These are phyloP conservation scores for Colletotrichum musae DNA, from an alignment of 2,329 filamentous ascomycete genomes.

Conservation along the genomic window DNA sequence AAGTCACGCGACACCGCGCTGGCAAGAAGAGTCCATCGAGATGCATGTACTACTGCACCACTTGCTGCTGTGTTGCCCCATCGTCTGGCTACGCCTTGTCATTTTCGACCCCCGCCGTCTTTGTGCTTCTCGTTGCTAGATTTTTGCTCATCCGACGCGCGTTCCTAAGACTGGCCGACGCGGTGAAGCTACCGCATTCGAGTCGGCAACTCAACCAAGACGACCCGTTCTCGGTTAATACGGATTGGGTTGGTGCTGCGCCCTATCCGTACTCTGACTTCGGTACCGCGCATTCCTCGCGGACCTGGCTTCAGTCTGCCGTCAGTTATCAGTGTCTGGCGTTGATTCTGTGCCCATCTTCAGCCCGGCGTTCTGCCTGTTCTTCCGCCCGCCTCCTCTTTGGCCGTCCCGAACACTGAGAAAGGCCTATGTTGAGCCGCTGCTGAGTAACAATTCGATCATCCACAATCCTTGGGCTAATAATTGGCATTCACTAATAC, in stretches of 20 bases:
- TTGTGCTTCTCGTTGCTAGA: background rate
- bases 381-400: background rate
- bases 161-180: background rate
- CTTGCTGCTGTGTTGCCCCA: background rate
- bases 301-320: background rate
- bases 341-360: background rate
- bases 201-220: background rate
- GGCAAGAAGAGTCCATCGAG: conserved; percentile 1
- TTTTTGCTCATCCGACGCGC: background rate
- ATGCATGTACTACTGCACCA: conserved; percentile 13
- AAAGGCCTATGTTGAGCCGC: background rate
- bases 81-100: background rate
- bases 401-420: background rate
- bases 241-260: no score
- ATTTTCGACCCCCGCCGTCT: background rate
- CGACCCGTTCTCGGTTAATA: background rate
- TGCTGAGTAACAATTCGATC: conserved; percentile 28
- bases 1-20: conserved; percentile 15
- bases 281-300: no score
- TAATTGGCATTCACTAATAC: conserved; percentile 14
- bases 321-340: background rate
- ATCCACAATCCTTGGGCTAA: background rate
- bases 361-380: background rate
- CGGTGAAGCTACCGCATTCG: background rate
- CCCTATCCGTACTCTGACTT: background rate